Percentiles rank a stretch among this genome's conserved stretches.
Conservation (phyloP, 164 flowering plant species). For the Stephania yunnanensis region DNA sequence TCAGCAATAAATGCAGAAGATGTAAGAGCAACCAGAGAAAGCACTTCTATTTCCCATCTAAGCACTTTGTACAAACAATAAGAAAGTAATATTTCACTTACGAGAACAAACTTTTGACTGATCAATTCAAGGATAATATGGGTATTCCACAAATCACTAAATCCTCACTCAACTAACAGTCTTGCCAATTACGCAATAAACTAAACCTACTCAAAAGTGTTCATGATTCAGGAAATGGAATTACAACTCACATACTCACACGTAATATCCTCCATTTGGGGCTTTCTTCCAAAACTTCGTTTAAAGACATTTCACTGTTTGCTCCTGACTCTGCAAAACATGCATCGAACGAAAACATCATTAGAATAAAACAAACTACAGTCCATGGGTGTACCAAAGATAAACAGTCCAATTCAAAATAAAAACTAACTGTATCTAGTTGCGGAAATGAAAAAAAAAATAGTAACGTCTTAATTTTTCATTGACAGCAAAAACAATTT, state of each 20-base stretch:
- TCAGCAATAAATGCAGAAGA: background rate
- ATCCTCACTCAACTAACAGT: background rate
- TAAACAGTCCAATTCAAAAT: background rate
- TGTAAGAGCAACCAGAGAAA: background rate
- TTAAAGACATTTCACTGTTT: slow-evolving; percentile 35
- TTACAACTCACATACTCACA: slow-evolving; percentile 70
- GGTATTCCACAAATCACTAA: background rate
- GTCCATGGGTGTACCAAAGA: background rate
- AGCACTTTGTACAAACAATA: too few relatives aligned
- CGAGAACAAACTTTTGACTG: background rate
- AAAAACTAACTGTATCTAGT: background rate
- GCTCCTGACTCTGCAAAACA: slow-evolving; percentile 29
- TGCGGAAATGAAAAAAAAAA: background rate
- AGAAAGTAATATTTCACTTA: background rate
- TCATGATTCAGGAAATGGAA: slow-evolving; percentile 9
- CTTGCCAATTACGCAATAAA: background rate
- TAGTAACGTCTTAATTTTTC: background rate
- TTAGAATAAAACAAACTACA: background rate
- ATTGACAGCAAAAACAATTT: background rate
- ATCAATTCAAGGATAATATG: background rate
- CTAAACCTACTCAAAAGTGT: background rate
- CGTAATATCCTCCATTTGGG: slow-evolving; percentile 99
- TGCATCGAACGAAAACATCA: slow-evolving; percentile 21
- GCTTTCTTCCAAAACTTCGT: slow-evolving; percentile 83
- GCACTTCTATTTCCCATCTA: too few relatives aligned